Evolutionary conservation across 2,329 filamentous ascomycete genomes (phyloP), one percentile per base, ranked within the genome.

Genomic region (Neurospora crassa): DNA sequence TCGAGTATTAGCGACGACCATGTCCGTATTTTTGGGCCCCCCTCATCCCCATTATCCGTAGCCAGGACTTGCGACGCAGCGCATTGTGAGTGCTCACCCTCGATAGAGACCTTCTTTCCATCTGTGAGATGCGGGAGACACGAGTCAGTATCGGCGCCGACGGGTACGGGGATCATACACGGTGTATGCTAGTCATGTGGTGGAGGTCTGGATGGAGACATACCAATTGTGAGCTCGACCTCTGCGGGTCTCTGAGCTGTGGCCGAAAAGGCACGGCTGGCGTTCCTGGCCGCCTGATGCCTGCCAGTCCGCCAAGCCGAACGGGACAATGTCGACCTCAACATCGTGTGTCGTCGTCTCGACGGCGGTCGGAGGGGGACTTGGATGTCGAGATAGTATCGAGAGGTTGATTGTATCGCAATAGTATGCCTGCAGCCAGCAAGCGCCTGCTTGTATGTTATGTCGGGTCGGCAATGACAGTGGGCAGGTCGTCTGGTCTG

Each of bases 41-140:
- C 53, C 53, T 63, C 53, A 24, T 63, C 29, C 70, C 68, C 47
- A 68, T 69, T 70, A 74, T 74, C 69, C 70, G 74, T 73, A 68
- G 73, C 43, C 68, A 41, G 41, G 67, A 67, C 72, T 40, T 69
- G 73, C 70, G 70, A 71, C 68, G 59, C 70, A 68, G 40, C 73
- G 43, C 42, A 70, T 59, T 68, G 41, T 63, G 42, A 40, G 29
- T 71, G 43, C 75, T 73, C 70, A 77, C 76, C 76, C 75, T 97
- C 94, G 82, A 99, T 94, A 74, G 94, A 97, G 71, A 99, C 91
- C 84, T 97, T 97, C 87, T 97, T 97, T 81, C 95, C 96, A 89
- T 99, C 95, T 94, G 80, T 53, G 37, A 42, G 14, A 63, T 63
- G 34, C 29, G 29, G 16, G 24, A 37, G 53, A 37, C 53, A 63